Conservation (phyloP, 768 basidiomycete species). For the Termitomyces sp. region DNA sequence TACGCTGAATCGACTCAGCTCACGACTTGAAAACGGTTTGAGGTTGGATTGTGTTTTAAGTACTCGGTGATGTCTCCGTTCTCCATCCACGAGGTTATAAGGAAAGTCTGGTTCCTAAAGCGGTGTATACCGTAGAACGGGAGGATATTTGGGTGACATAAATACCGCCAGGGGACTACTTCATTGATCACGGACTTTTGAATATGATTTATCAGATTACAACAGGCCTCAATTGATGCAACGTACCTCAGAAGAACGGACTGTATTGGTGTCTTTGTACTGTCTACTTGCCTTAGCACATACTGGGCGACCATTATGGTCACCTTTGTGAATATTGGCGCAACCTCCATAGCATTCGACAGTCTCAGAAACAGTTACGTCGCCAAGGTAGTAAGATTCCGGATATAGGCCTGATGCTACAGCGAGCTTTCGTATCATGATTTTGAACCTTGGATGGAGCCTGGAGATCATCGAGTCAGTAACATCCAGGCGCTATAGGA, state of each 20-base stretch:
- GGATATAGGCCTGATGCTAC: not conserved
- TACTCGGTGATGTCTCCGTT: not conserved
- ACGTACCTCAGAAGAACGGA: not conserved
- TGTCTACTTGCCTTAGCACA: not conserved
- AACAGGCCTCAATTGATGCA: not conserved
- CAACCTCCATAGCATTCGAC: not conserved
- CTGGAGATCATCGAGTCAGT: not conserved
- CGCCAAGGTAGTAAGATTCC: not conserved
- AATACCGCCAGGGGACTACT: not conserved
- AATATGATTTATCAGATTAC: not conserved
- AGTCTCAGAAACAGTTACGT: not conserved
- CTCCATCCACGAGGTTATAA: slow-evolving; percentile 5
- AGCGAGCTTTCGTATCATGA: not conserved
- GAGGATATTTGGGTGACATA: slow-evolving; percentile 1
- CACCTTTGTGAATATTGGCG: not conserved
- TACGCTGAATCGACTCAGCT: not conserved
- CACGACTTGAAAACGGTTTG: not conserved
- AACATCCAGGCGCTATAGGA: not conserved
- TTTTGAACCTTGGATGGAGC: not conserved
- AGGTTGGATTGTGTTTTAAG: not conserved
- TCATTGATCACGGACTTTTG: not conserved
- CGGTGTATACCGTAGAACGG: not conserved
- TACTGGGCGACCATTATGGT: not conserved
- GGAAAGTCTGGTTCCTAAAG: not conserved
- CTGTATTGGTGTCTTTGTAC: not conserved